Base-by-base conservation (phyloP, 352 stramenopile genomes). In the Globisporangium alternatum region DNA sequence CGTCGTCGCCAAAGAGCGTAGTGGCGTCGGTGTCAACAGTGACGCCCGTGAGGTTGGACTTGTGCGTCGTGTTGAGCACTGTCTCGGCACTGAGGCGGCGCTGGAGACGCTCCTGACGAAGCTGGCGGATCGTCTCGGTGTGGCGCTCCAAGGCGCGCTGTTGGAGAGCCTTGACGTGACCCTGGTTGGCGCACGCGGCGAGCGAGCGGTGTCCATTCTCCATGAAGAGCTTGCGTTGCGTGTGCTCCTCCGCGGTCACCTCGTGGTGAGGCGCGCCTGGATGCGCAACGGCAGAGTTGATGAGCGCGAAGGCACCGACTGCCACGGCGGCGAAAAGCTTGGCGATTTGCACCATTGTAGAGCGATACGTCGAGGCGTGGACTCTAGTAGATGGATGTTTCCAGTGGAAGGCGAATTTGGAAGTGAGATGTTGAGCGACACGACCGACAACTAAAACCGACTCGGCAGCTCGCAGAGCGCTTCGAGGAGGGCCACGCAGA, bases 41-140 rank as follows among this genome's bases (percentile, higher is more conserved):
- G 28, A 67, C 52, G 25, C 61, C 61, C 5, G 52, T 56, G 28
- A 67, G 54, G 22, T 17, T 61, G 28, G 61, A 56, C 41, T 56
- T 56, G 52, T 67, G 61, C 31, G 43, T 67, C 30, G 19, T 67
- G 19, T 52, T 30, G 17, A 56, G 22, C 12, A 62, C 52, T 3
- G 61, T 67, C 15, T 41, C 25, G 13, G 61, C 61, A 21, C 39
- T 43, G 19, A 67, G 33, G 12, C 51, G 60, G n/a, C 45, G 31
- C 28, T 37, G 21, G 0, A 35, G 28, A 28, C 17, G 56, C 22
- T 57, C 19, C 15, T 41, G 41, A 19, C 59, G 59, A 13, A 65
- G 31, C 28, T 57, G 15, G 1, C 56, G 25, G 15, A 65, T 31
- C 25, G n/a, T 15, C 33, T 47, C 59, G 21, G 47, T 49, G 31